Conservation (phyloP, 352 stramenopile genomes). For the Phytophthora palmivora region DNA sequence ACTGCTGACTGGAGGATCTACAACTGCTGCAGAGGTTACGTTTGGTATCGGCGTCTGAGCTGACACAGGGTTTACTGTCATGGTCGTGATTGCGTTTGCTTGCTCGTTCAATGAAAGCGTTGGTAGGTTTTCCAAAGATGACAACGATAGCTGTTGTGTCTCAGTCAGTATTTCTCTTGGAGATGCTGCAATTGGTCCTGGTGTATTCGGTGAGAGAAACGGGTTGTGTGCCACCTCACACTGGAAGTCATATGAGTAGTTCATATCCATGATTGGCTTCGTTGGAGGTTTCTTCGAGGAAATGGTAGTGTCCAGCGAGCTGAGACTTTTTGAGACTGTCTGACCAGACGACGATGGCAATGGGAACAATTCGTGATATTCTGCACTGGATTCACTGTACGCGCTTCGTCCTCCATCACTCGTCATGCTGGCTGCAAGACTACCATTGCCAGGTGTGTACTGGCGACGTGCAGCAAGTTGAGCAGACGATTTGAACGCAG, state of each 20-base stretch:
- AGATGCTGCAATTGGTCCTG: conserved; percentile 6
- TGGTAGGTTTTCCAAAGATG: conserved; percentile 9
- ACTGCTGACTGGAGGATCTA: neutral
- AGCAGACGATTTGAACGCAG: conserved; percentile 66
- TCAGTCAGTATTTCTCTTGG: neutral
- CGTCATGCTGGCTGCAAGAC: conserved; percentile 28
- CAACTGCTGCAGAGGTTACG: neutral
- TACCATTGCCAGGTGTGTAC: conserved; percentile 16
- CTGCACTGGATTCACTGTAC: conserved; percentile 28
- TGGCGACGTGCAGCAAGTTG: conserved; percentile 33
- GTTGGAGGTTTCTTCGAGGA: conserved; percentile 12
- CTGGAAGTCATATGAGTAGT: conserved; percentile 73
- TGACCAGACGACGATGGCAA: conserved; percentile 23
- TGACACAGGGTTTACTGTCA: neutral
- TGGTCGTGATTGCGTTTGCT: neutral
- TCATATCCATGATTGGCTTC: conserved; percentile 66
- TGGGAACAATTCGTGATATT: conserved; percentile 44
- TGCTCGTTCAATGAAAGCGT: conserved; percentile 1
- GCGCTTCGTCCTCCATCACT: conserved; percentile 33
- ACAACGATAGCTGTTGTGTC: neutral
- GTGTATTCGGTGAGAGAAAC: conserved; percentile 44
- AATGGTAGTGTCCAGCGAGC: conserved; percentile 25
- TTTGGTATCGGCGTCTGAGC: neutral
- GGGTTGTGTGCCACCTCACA: conserved; percentile 64
- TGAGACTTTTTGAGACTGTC: conserved; percentile 31